These are phyloP conservation scores for Fusarium denticulatum DNA, from an alignment of 2,329 filamentous ascomycete species.

Conservation along the genomic window DNA sequence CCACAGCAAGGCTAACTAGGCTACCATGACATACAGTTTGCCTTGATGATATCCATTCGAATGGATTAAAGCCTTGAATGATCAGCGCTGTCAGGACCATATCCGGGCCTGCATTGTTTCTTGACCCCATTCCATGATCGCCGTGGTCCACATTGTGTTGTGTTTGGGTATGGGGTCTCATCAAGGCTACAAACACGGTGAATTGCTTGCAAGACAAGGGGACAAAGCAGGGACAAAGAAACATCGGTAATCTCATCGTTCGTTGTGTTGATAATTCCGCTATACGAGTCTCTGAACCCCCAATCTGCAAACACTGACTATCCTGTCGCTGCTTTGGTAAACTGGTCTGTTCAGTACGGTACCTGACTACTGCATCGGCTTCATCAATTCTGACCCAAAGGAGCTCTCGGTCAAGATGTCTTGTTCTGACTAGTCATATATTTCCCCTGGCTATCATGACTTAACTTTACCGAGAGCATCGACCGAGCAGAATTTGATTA, in stretches of 20 bases:
- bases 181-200: not conserved
- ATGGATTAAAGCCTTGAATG: not conserved
- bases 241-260: not conserved
- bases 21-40: not conserved
- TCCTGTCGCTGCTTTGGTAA: not conserved
- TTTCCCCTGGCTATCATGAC: not conserved
- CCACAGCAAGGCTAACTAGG: not conserved
- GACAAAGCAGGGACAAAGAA: not conserved
- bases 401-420: conserved; percentile 27
- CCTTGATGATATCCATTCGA: not conserved
- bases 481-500: conserved; percentile 28
- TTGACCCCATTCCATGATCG: conserved; percentile 26
- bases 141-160: conserved; percentile 14
- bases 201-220: not conserved
- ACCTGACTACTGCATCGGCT: not conserved
- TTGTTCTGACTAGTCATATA: conserved; percentile 10
- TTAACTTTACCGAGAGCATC: conserved; percentile 33
- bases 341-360: not conserved
- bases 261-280: not conserved
- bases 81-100: conserved; percentile 26
- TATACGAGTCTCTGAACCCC: not conserved
- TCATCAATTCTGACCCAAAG: conserved; percentile 11
- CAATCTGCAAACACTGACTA: not conserved
- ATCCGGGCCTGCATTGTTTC: conserved; percentile 6
- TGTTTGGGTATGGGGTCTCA: not conserved